Base-by-base conservation (phyloP, 1,139 yeast genomes). In the Wickerhamiella pararugosa region DNA sequence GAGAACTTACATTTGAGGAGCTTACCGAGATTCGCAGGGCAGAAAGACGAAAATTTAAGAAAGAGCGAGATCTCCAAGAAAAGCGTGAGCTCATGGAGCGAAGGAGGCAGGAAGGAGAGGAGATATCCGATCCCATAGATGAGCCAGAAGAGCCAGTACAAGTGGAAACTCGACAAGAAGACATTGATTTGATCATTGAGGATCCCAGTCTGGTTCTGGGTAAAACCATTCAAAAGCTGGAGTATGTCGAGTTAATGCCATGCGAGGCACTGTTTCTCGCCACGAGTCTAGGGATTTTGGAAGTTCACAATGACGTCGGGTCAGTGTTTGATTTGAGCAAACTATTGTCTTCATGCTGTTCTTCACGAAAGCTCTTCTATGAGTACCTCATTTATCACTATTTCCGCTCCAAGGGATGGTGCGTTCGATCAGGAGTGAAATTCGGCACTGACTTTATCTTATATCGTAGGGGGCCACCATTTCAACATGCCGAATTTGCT, bases 401-500 rank as follows among this genome's bases (percentile, higher is more conserved):
- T 57, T 87, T 76, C 60, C 69, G 94, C 42, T 76, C 95, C 0
- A 69, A 76, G 30, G 97, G 97, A 0, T 90, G 97, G 97, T 87
- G 97, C 65, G 93, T 79, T 2, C 69, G 94, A 46, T 74, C 87
- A 1, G 98, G 97, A 0, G 73, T 87, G 45, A 90, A 90, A 57
- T 90, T 90, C 60, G 95, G 96, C 1, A 73, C 83, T 25, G 94
- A 87, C 52, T 78, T 67, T 59, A 63, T 90, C 15, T 64, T 90
- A 6, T 90, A 90, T 58, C 75, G 79, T 44, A 68, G 90, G 45
- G 99, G 99, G 0, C 98, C 98, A 7, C 96, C 96, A 1, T 86
- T 87, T 57, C 74, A 79, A 38, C 99, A 90, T 58, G 97, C 98
- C 0, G 95, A 86, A 53, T 83, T 75, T 58, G 83, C 92, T 4